These are phyloP conservation scores for Botryosphaeria dothidea DNA, from an alignment of 2,329 filamentous ascomycete genomes.

Conservation along the genomic window DNA sequence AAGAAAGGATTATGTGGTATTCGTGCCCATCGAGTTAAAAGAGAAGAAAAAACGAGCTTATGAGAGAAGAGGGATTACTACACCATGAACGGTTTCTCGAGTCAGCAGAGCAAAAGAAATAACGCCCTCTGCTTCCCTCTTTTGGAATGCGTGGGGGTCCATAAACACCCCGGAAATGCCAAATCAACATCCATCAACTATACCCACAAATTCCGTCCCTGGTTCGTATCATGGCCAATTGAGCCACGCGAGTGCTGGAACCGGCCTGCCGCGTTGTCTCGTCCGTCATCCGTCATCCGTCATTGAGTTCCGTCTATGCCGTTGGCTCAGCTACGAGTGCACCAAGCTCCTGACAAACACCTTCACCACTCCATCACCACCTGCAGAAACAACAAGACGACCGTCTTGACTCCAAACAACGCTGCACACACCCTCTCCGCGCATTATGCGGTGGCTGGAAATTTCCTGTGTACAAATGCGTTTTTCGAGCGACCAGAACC, in stretches of 20 bases:
- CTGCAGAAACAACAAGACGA: constrained; percentile 89
- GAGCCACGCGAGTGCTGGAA: not conserved
- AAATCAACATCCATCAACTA: constrained; percentile 12
- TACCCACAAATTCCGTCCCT: constrained; percentile 2
- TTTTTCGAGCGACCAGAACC: constrained; percentile 98
- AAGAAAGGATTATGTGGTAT: constrained; percentile 8
- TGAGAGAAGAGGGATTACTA: constrained; percentile 5
- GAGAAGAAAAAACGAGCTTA: not conserved
- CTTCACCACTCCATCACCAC: constrained; percentile 94
- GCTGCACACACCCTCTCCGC: constrained; percentile 90
- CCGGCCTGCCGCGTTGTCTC: not conserved
- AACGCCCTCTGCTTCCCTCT: not conserved
- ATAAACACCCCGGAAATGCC: constrained; percentile 6
- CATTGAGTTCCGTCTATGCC: not conserved
- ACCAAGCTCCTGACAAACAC: constrained; percentile 59
- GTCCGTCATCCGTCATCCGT: constrained; percentile 3
- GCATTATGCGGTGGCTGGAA: constrained; percentile 88
- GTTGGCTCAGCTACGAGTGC: not conserved
- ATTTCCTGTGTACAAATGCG: constrained; percentile 94
- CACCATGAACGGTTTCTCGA: not conserved
- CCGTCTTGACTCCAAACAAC: constrained; percentile 97
- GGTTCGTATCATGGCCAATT: not conserved
- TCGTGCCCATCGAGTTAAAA: constrained; percentile 2
- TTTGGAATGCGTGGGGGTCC: constrained; percentile 1
- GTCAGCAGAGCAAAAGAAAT: not conserved